These are phyloP conservation scores for Rusavskia elegans DNA, from an alignment of 495 filamentous ascomycete species.

Conservation along the genomic window DNA sequence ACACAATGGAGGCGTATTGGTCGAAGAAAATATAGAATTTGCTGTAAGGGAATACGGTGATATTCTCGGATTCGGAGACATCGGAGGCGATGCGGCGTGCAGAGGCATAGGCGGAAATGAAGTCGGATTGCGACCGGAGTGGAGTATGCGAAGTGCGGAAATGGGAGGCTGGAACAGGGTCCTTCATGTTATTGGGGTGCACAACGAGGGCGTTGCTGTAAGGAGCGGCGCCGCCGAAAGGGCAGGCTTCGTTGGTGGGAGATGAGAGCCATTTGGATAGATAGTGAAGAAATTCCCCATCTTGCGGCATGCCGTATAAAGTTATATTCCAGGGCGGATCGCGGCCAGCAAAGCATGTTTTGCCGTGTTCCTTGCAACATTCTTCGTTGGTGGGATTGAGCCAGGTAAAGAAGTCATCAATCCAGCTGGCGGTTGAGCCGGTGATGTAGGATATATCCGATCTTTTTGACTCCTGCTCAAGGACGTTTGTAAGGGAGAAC, in stretches of 20 bases:
- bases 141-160: constrained; percentile 84
- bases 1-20: constrained; percentile 77
- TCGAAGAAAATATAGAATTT: constrained; percentile 99
- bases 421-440: constrained; percentile 87
- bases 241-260: constrained; percentile 68
- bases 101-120: constrained; percentile 76
- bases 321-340: constrained; percentile 74
- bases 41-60: constrained; percentile 84
- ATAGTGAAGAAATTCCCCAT: constrained; percentile 75
- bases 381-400: constrained; percentile 67
- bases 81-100: constrained; percentile 75
- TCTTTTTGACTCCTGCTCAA: constrained; percentile 86
- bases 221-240: constrained; percentile 71
- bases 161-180: constrained; percentile 47
- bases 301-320: constrained; percentile 80
- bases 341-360: constrained; percentile 63
- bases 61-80: constrained; percentile 48
- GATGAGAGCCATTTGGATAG: constrained; percentile 64
- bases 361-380: constrained; percentile 56
- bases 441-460: constrained; percentile 79
- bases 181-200: constrained; percentile 35
- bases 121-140: constrained; percentile 76
- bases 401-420: constrained; percentile 95
- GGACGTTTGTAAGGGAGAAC: constrained; percentile 66
- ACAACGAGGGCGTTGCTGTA: constrained; percentile 79